A percentile compares a stretch with the other conserved stretches of the same genome.
These are phyloP conservation scores for Talaromyces sp. DNA, from an alignment of 2,329 filamentous ascomycete species.

Conservation along the genomic window DNA sequence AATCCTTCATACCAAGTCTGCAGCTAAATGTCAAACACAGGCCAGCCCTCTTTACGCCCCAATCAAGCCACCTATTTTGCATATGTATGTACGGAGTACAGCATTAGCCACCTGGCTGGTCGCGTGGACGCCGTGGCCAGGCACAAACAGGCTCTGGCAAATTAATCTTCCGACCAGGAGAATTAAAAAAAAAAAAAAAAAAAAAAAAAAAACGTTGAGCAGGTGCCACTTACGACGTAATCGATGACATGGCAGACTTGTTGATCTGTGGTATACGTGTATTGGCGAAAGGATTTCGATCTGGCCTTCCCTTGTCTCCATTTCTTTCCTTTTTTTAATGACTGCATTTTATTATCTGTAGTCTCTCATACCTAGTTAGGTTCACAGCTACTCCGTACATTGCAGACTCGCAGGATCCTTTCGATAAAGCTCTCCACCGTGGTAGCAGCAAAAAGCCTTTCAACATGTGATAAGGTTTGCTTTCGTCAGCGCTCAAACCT, in stretches of 20 bases:
- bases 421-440: neutral
- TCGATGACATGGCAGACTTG: neutral
- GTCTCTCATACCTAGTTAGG: neutral
- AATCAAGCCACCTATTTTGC: neutral
- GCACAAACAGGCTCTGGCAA: neutral
- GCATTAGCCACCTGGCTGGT: neutral
- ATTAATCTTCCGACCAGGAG: neutral
- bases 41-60: neutral
- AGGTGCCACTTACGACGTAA: neutral
- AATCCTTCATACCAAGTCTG: neutral
- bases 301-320: neutral
- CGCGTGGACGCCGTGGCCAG: neutral
- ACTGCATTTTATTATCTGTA: neutral
- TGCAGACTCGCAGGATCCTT: neutral
- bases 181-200: neutral
- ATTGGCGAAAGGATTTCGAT: neutral
- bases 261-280: neutral
- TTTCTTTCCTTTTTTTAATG: neutral
- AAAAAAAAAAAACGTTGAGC: neutral
- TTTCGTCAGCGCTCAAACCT: neutral
- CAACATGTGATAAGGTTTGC: neutral
- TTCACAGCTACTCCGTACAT: neutral
- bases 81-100: neutral
- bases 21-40: neutral
- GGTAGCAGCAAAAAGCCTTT: neutral